Base-by-base conservation (phyloP, 768 basidiomycete genomes). In the Mycena metata region DNA sequence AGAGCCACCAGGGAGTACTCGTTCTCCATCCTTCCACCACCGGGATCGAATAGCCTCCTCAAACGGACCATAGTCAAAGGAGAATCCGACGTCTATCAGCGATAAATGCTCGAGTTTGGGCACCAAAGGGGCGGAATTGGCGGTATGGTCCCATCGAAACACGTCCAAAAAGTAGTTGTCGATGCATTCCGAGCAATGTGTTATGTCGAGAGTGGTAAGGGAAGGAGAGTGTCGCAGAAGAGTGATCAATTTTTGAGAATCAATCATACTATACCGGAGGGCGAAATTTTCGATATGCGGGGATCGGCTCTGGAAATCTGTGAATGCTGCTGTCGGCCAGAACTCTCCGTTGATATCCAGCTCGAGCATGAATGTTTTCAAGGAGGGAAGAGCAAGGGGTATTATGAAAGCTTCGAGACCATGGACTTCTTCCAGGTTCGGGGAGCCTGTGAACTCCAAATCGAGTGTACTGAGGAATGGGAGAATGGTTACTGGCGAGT, bases 351-450 rank as follows among this genome's bases (percentile, higher is more conserved):
- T 21, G 4, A 19, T 4, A n/a, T 69, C 15, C 17, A 69, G 57
- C 19, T 16, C 16, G 26, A 64, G 15, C 35, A 59, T n/a, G 6
- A 67, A 30, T 11, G 16, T 60, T 36, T n/a, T 60, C 3, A 60
- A 43, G 35, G 51, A 52, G 10, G 65, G 65, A 10, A 66, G 65
- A 6, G 65, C 24, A n/a, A 66, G 65, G 15, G 65, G 57, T 15
- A 35, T 10, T 4, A 66, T 41, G 6, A 67, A 60, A 0, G 52
- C 65, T 33, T 46, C 59, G 21, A 60, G 26, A 10, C 61, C 41
- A 51, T 55, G 19, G 12, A 42, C 42, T 30, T 23, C 17, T 36
- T 5, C 51, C 17, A 6, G 19, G 5, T 30, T 11, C 5, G 17
- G 15, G 12, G 3, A 15, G 11, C 13, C 55, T 1, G 33, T 9